Percentiles rank a stretch among this genome's conserved stretches.
Evolutionary conservation across 495 filamentous ascomycete genomes (phyloP).

Genomic region (Penicillium bialowiezense): DNA sequence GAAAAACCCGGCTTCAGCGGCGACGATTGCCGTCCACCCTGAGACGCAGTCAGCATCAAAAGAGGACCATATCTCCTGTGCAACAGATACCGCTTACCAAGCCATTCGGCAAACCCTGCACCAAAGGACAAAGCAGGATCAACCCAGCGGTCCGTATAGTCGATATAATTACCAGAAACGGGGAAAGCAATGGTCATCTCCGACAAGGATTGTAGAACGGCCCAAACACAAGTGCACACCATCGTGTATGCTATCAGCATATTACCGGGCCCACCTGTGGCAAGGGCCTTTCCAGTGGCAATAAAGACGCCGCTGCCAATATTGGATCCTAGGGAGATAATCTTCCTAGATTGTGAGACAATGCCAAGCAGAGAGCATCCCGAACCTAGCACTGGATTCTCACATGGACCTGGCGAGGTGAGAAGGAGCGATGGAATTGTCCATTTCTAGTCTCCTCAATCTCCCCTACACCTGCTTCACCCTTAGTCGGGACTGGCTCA

Average conservation of each 20-base stretch:
- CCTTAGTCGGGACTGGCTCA: background rate
- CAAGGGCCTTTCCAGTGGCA: conserved; percentile 21
- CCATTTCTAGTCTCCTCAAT: conserved; percentile 2
- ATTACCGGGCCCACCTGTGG: conserved; percentile 22
- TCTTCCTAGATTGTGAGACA: background rate
- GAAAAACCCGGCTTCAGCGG: conserved; percentile 27
- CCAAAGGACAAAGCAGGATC: conserved; percentile 33
- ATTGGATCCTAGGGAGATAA: conserved; percentile 29
- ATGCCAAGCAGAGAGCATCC: background rate
- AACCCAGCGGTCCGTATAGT: conserved; percentile 34
- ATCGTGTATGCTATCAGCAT: conserved; percentile 25
- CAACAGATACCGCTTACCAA: conserved; percentile 16
- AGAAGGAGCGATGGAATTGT: conserved; percentile 24
- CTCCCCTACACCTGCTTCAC: background rate
- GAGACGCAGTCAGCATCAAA: background rate
- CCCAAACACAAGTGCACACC: conserved; percentile 30
- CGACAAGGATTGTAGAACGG: conserved; percentile 23
- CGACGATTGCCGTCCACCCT: conserved; percentile 31
- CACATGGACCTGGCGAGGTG: conserved; percentile 27
- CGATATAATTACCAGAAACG: conserved; percentile 28
- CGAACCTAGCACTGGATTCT: background rate
- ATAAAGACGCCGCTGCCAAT: conserved; percentile 33
- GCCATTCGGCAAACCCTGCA: conserved; percentile 25
- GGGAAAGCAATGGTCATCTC: conserved; percentile 35
- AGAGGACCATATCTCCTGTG: too few relatives aligned